These are phyloP conservation scores for Jackrogersella minutella DNA, from an alignment of 495 filamentous ascomycete species.

Conservation along the genomic window DNA sequence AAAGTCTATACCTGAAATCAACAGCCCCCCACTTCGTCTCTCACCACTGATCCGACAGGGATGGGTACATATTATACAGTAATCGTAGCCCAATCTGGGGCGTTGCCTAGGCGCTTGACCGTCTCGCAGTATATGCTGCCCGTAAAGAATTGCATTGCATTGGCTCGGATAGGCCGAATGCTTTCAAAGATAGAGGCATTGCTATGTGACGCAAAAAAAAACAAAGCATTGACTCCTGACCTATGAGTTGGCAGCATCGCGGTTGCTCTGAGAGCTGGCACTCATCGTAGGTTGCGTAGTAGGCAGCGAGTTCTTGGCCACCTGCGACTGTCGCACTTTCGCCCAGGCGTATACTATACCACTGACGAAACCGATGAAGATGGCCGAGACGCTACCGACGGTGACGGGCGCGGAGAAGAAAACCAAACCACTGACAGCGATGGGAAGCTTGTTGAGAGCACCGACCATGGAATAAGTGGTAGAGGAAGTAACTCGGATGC, in stretches of 20 bases:
- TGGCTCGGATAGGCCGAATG: constrained; percentile 8
- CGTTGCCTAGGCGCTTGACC: constrained; percentile 13
- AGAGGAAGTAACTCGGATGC: constrained; percentile 93
- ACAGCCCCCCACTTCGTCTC: constrained; percentile 23
- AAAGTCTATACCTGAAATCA: constrained; percentile 47
- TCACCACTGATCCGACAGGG: constrained; percentile 27
- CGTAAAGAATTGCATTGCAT: constrained; percentile 17
- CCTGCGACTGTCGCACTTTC: constrained; percentile 81
- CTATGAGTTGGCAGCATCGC: constrained; percentile 70
- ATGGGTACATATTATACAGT: constrained; percentile 44
- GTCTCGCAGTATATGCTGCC: constrained; percentile 27
- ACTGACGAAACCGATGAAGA: constrained; percentile 86
- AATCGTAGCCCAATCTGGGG: constrained; percentile 7
- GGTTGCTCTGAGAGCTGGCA: constrained; percentile 90
- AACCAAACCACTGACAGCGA: constrained; percentile 86
- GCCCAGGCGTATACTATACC: constrained; percentile 92
- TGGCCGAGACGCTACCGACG: constrained; percentile 89
- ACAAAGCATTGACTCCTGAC: too few species aligned
- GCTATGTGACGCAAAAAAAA: constrained; percentile 4
- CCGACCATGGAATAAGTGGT: constrained; percentile 99
- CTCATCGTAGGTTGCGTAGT: constrained; percentile 76
- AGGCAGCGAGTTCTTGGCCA: constrained; percentile 72
- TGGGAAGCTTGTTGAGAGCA: constrained; percentile 95
- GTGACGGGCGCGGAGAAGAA: constrained; percentile 97
- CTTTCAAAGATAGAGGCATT: constrained; percentile 9